Percentiles rank a stretch among this genome's conserved stretches.
These are phyloP conservation scores for Acorus calamus DNA, from an alignment of 106 monocot species.

Conservation along the genomic window DNA sequence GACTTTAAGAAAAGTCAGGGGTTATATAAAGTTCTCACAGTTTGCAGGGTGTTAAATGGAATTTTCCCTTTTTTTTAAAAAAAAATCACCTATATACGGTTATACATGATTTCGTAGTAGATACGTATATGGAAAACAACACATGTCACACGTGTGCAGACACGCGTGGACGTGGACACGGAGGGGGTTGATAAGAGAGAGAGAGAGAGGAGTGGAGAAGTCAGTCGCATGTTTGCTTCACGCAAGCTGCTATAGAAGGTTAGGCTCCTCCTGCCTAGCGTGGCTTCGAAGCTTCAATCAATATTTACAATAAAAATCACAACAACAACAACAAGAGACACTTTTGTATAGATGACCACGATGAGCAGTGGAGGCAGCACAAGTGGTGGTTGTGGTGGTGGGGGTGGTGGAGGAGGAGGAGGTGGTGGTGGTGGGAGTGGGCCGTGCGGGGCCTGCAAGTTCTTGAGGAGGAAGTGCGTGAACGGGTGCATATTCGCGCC, in stretches of 20 bases:
- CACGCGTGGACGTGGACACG: background rate
- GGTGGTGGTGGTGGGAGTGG: slow-evolving; percentile 42
- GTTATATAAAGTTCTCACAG: too few species aligned
- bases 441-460: slow-evolving; percentile 98
- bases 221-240: slow-evolving; percentile 92
- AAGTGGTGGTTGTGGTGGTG: slow-evolving; percentile 16
- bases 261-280: slow-evolving; percentile 47
- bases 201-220: slow-evolving; percentile 7
- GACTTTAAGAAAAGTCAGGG: too few species aligned
- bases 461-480: slow-evolving; percentile 89
- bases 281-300: slow-evolving; percentile 97
- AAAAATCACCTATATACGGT: too few species aligned
- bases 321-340: slow-evolving; percentile 24
- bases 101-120: too few species aligned
- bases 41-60: too few species aligned
- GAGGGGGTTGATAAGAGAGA: background rate
- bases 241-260: slow-evolving; percentile 58
- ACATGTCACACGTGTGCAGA: too few species aligned
- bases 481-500: slow-evolving; percentile 95
- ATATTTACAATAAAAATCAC: slow-evolving; percentile 37
- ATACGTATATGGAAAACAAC: too few species aligned
- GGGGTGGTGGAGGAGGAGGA: slow-evolving; percentile 8
- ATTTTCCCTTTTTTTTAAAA: too few species aligned
- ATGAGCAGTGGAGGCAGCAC: slow-evolving; percentile 7
- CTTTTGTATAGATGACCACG: too few species aligned